These are phyloP conservation scores for Acacia melanoxylon DNA, from an alignment of 306 rosid species.

Conservation along the genomic window DNA sequence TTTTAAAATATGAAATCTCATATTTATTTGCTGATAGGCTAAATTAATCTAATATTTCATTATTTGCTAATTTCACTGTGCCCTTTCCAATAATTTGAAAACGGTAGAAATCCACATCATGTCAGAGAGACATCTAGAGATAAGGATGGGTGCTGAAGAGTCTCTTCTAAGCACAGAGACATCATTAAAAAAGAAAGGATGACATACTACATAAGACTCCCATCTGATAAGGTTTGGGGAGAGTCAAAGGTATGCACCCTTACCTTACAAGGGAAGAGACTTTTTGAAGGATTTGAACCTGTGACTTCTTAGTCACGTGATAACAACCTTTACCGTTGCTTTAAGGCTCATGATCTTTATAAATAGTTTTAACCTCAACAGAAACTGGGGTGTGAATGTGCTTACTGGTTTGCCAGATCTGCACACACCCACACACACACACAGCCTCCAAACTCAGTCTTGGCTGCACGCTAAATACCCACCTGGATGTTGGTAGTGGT, in stretches of 20 bases:
- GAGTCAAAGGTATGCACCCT: no score
- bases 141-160: background rate
- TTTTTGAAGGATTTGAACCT: no score
- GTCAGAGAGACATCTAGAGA: background rate
- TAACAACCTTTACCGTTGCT: no score
- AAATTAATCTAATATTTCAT: background rate
- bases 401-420: background rate
- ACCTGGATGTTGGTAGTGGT: background rate
- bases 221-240: no score
- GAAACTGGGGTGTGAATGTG: background rate
- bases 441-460: background rate
- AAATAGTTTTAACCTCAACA: background rate
- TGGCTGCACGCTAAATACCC: background rate
- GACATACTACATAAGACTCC: no score
- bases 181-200: background rate
- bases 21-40: background rate
- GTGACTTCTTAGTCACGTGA: no score
- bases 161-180: background rate
- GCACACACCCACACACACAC: background rate
- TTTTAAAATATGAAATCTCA: constrained; percentile 23
- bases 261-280: fast-evolving
- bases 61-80: constrained; percentile 27
- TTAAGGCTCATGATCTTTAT: no score
- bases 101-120: background rate
- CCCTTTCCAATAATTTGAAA: constrained; percentile 23